A percentile compares a stretch with the other conserved stretches of the same genome.
phyloP scores from a whole-genome alignment of 2,329 filamentous ascomycete species.

The Magnaporthiopsis incrustans region DNA sequence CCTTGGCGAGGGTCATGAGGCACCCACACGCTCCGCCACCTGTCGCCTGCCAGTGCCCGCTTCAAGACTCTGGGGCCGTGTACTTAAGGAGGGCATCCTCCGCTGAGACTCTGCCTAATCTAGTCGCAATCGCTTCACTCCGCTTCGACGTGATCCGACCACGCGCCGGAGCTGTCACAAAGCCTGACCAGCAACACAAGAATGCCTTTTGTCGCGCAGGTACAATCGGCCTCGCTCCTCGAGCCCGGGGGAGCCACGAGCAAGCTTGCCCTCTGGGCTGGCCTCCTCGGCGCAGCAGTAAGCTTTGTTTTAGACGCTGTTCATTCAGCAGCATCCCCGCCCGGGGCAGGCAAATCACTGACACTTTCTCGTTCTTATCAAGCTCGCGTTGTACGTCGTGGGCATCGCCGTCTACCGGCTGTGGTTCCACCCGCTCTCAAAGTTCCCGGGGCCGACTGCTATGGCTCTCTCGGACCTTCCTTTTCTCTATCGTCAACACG shows the following conservation, averaged over 20 bases:
- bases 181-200: neutral
- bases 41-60: too few relatives aligned
- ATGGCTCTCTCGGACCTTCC: conserved; percentile 15
- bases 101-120: too few relatives aligned
- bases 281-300: neutral
- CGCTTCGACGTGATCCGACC: too few relatives aligned
- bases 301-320: neutral
- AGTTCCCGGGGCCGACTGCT: conserved; percentile 19
- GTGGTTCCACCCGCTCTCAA: conserved; percentile 6
- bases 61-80: too few relatives aligned
- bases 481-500: neutral
- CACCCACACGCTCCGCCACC: too few relatives aligned
- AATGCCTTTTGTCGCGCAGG: neutral
- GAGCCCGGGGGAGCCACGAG: neutral
- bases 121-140: too few relatives aligned
- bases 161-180: too few relatives aligned
- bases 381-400: conserved; percentile 8
- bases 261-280: neutral
- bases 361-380: neutral
- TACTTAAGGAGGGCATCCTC: too few relatives aligned
- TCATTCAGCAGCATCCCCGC: neutral
- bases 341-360: neutral
- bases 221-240: neutral
- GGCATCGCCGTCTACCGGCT: conserved; percentile 6
- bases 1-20: too few relatives aligned